Evolutionary conservation across 257 asterid genomes (phyloP), one percentile per base, ranked within the genome.

Genomic region (Nicotiana knightiana): DNA sequence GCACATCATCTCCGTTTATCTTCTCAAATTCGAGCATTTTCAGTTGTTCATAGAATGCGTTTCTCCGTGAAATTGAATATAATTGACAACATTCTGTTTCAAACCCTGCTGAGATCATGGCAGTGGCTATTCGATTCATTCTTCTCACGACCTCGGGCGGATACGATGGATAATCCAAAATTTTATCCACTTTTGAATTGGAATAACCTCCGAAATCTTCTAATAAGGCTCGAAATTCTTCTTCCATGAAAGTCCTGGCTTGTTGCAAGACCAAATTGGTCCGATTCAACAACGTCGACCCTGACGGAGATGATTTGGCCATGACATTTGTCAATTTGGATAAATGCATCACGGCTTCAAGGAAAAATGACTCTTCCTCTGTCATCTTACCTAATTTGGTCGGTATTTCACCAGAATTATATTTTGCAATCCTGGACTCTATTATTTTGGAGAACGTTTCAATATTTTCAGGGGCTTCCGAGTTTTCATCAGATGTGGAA

Each of bases 241-340:
- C 97, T 77, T 95, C 99, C 76, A 95, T 70, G 43, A 92, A 89
- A 46, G 87, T 86, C 98, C 90, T 91, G n/a, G 98, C 97, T 12
- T 79, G 88, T 12, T 93, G 96, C 61, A 95, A 64, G 75, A 93
- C 90, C 11, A 67, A 71, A 84, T 94, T 90, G 54, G 91, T 90
- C 8, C 83, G 88, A 66, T 93, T 89, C 46, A 89, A 67, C 13
- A 88, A 82, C 46, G 15, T 67, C 9, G 88, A 30, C 46, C 84
- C 82, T 3, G 93, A 67, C 2, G 96, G 76, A 37, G 91, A 91
- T 18, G 91, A 92, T 15, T 88, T 92, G 24, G 86, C 37, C 51
- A 89, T 77, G 0, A 87, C 90, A 55, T 83, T 82, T 1, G 88
- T 77, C 82, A 93, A 67, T 82, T 84, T 91, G 6, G 92, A 91